phyloP scores from a whole-genome alignment of 805 yeast species.

The Candida germanica region DNA sequence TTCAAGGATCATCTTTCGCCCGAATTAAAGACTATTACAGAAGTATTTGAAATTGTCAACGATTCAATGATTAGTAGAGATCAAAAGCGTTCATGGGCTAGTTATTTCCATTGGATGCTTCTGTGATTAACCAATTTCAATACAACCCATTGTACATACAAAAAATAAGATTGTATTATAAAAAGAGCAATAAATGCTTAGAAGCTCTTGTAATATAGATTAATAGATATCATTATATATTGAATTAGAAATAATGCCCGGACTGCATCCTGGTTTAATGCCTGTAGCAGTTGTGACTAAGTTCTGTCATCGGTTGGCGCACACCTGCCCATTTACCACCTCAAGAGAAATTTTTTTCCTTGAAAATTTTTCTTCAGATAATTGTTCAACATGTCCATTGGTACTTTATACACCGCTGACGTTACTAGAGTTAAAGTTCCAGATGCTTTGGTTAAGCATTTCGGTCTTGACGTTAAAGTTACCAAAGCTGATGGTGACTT shows the following conservation, averaged over 20 bases:
- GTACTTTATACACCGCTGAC: conserved; percentile 53
- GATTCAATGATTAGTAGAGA: conserved; percentile 18
- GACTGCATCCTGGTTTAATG: too few relatives aligned
- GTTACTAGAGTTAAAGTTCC: conserved; percentile 31
- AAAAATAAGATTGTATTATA: not conserved
- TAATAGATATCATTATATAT: too few relatives aligned
- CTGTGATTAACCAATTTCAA: too few relatives aligned
- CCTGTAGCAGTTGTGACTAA: too few relatives aligned
- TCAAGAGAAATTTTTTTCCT: too few relatives aligned
- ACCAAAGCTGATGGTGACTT: conserved; percentile 40
- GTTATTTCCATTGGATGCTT: conserved; percentile 17
- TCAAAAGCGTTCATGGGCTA: conserved; percentile 19
- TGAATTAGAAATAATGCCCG: too few relatives aligned
- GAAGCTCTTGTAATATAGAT: too few relatives aligned
- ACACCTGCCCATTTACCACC: too few relatives aligned
- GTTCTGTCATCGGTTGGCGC: too few relatives aligned
- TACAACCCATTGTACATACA: too few relatives aligned
- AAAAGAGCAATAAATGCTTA: not conserved
- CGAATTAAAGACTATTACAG: not conserved
- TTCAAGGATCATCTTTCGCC: not conserved
- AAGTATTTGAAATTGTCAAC: conserved; percentile 12
- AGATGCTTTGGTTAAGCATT: conserved; percentile 54
- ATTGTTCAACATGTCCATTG: conserved; percentile 35
- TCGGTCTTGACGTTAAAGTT: conserved; percentile 57
- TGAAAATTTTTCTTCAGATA: not conserved